Conservation (phyloP, 2,329 filamentous ascomycete species). For the Arthroderma sp. region DNA sequence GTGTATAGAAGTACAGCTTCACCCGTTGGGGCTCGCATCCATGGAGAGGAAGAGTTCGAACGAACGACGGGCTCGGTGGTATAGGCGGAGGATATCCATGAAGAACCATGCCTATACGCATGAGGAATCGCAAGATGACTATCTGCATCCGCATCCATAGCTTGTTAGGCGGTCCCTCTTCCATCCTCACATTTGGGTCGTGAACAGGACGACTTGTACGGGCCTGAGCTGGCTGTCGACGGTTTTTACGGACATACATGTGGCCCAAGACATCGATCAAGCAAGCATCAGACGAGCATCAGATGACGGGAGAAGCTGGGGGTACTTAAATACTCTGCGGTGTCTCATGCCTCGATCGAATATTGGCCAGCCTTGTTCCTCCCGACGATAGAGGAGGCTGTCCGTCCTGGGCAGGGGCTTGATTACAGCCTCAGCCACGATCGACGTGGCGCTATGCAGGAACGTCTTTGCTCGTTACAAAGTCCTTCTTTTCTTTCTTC, state of each 20-base stretch:
- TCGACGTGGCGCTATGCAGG: not conserved
- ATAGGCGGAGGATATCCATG: slow-evolving; percentile 51
- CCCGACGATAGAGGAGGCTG: not conserved
- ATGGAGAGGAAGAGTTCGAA: slow-evolving; percentile 39
- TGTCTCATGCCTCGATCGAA: not conserved
- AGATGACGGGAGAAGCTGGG: not conserved
- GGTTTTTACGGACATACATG: not conserved
- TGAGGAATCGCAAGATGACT: slow-evolving; percentile 53
- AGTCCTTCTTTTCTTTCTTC: not conserved
- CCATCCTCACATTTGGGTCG: not conserved
- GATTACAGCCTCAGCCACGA: not conserved
- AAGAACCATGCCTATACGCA: slow-evolving; percentile 57
- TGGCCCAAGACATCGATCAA: not conserved
- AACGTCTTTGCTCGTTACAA: not conserved
- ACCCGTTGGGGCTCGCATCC: slow-evolving; percentile 29
- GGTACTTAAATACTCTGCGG: not conserved
- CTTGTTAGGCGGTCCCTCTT: not conserved
- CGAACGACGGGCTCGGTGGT: slow-evolving; percentile 50
- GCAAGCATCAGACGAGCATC: not conserved
- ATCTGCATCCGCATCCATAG: slow-evolving; percentile 42
- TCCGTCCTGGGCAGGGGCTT: not conserved
- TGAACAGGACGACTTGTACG: not conserved
- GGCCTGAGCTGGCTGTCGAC: not conserved
- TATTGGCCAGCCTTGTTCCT: not conserved
- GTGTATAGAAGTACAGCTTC: slow-evolving; percentile 49